A percentile compares a stretch with the other conserved stretches of the same genome.
Conservation (phyloP, 169 alveolate species). For the Cryptosporidium viatorum region DNA sequence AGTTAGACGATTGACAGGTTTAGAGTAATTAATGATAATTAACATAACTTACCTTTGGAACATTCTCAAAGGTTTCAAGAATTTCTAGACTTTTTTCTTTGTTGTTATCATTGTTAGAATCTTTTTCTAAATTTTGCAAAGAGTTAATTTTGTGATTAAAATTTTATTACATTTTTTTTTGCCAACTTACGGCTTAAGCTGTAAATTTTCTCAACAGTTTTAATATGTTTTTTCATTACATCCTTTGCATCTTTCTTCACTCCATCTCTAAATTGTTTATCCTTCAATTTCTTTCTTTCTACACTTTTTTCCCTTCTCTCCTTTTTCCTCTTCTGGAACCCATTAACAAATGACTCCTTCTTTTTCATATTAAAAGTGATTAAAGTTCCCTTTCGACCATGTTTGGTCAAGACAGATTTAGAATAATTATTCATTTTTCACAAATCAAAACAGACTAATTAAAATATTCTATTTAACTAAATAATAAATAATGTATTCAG, state of each 20-base stretch:
- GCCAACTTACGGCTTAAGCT: slow-evolving; percentile 19
- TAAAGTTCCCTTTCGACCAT: slow-evolving; percentile 40
- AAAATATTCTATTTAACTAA: neutral
- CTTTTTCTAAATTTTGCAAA: neutral
- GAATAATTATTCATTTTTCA: neutral
- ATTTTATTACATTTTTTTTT: too few species aligned
- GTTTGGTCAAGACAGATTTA: slow-evolving; percentile 10
- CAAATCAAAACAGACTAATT: neutral
- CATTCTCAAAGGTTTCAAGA: neutral
- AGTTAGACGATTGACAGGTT: neutral
- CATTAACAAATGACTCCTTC: slow-evolving; percentile 37
- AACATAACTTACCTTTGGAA: slow-evolving; percentile 25
- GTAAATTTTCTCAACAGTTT: slow-evolving; percentile 9
- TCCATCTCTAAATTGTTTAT: slow-evolving; percentile 26
- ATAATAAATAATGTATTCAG: too few species aligned
- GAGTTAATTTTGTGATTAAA: neutral
- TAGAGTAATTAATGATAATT: neutral
- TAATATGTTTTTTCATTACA: slow-evolving; percentile 29
- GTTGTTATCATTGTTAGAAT: neutral
- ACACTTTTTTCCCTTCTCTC: slow-evolving; percentile 41
- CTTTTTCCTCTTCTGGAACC: slow-evolving; percentile 17
- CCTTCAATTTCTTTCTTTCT: slow-evolving; percentile 37
- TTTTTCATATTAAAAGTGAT: slow-evolving; percentile 25
- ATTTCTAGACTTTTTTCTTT: neutral
- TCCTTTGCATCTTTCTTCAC: slow-evolving; percentile 61